Evolutionary conservation across 164 flowering plant species (phyloP).

Genomic region (Malania oleifera): DNA sequence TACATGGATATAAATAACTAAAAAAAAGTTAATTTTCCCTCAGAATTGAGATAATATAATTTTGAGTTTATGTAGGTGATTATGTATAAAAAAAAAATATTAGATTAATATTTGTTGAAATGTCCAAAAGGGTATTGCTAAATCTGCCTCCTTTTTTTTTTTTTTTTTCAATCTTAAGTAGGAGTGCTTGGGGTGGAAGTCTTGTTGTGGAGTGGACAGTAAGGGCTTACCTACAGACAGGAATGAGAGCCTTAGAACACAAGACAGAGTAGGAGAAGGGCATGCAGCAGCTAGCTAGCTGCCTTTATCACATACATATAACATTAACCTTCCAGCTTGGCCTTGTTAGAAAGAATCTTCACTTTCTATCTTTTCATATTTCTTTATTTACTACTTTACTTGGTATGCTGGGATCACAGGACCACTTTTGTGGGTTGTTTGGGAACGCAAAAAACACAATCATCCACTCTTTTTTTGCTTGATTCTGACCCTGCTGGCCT

Average conservation of each 20-base stretch:
- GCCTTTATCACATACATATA: constrained; percentile 13
- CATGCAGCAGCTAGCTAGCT: constrained; percentile 10
- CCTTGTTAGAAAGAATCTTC: neutral
- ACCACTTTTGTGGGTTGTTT: too few species aligned
- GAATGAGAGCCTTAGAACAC: constrained; percentile 21
- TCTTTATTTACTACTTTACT: neutral
- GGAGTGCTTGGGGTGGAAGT: constrained; percentile 31
- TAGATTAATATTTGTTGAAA: constrained; percentile 12
- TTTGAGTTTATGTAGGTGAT: neutral
- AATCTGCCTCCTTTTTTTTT: too few species aligned
- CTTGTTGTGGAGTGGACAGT: constrained; percentile 26
- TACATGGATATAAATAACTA: too few species aligned
- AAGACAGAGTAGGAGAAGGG: constrained; percentile 25
- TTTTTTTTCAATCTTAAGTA: constrained; percentile 5
- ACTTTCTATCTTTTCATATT: neutral
- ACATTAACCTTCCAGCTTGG: constrained; percentile 18
- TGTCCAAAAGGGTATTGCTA: constrained; percentile 10
- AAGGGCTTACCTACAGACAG: constrained; percentile 23
- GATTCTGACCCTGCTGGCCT: too few species aligned
- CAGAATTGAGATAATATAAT: neutral
- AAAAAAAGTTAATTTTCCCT: neutral
- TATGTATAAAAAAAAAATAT: too few species aligned
- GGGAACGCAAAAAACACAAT: too few species aligned
- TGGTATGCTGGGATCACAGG: too few species aligned
- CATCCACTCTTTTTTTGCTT: too few species aligned